phyloP scores from a whole-genome alignment of 1,284 basidiomycete genomes.

The Neotropicomus parvogracilis region DNA sequence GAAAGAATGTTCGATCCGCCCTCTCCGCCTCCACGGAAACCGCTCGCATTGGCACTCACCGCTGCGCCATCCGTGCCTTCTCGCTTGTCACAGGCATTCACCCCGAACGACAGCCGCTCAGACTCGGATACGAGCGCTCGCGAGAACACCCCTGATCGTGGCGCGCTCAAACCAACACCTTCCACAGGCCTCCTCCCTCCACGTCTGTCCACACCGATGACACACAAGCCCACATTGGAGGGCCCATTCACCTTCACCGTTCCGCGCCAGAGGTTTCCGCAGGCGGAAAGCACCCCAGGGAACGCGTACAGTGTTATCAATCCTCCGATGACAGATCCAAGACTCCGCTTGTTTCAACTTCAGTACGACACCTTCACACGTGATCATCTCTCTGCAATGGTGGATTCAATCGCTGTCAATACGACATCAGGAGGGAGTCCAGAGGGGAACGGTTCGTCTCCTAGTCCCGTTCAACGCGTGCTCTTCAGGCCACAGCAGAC shows the following conservation, averaged over 20 bases:
- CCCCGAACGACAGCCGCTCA: constrained; percentile 28
- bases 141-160: constrained; percentile 8
- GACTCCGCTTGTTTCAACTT: constrained; percentile 83
- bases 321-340: constrained; percentile 61
- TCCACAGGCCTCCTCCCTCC: constrained; percentile 24
- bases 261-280: constrained; percentile 46
- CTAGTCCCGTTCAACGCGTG: constrained; percentile 38
- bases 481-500: constrained; percentile 45
- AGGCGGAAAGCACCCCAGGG: constrained; percentile 54
- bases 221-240: constrained; percentile 38
- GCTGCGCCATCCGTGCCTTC: constrained; percentile 36
- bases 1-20: constrained; percentile 92
- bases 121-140: constrained; percentile 21
- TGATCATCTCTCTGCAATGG: constrained; percentile 86
- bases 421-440: constrained; percentile 57
- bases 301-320: constrained; percentile 33
- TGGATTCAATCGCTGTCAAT: constrained; percentile 83
- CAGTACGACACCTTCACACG: constrained; percentile 93
- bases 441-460: constrained; percentile 41
- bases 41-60: constrained; percentile 23
- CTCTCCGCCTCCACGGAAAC: constrained; percentile 52
- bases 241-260: constrained; percentile 77
- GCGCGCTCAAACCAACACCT: constrained; percentile 14
- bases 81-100: constrained; percentile 35
- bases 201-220: constrained; percentile 3